A percentile compares a stretch with the other conserved stretches of the same genome.
Evolutionary conservation across 2,329 filamentous ascomycete species (phyloP).

Genomic region (Alternaria metachromatica): DNA sequence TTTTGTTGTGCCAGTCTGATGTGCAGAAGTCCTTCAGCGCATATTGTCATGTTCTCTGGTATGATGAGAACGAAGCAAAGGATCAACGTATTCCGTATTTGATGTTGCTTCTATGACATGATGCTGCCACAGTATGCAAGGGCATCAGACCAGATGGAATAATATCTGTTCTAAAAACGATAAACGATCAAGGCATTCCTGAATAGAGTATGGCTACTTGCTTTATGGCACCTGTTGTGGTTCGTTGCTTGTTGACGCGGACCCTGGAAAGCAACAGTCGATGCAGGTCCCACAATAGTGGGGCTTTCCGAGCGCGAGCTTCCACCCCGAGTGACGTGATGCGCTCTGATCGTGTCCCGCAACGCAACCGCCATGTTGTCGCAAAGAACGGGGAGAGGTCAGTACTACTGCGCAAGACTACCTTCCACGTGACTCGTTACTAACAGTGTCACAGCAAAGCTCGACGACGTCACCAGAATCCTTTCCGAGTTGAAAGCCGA

Average conservation of each 20-base stretch:
- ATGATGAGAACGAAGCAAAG: not conserved
- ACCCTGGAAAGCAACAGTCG: slow-evolving; percentile 1
- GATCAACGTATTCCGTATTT: not conserved
- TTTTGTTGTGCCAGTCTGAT: not conserved
- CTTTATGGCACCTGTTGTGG: not conserved
- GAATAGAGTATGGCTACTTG: not conserved
- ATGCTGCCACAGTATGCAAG: not conserved
- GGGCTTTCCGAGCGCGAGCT: slow-evolving; percentile 14
- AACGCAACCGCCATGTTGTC: slow-evolving; percentile 5
- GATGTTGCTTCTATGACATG: not conserved
- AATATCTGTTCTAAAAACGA: not conserved
- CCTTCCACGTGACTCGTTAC: not conserved
- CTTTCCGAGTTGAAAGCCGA: slow-evolving; percentile 69
- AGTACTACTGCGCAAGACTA: too few relatives aligned
- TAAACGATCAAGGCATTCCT: not conserved
- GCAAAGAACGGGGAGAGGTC: slow-evolving; percentile 29
- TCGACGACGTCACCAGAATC: slow-evolving; percentile 70
- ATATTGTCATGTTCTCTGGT: not conserved
- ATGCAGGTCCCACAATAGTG: slow-evolving; percentile 13
- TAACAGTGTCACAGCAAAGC: slow-evolving; percentile 62
- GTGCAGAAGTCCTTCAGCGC: not conserved
- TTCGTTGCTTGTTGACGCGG: slow-evolving; percentile 3
- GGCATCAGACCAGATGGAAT: not conserved
- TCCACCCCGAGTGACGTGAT: slow-evolving; percentile 1
- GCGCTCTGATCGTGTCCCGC: not conserved